Evolutionary conservation across 2,329 filamentous ascomycete species (phyloP).

Genomic region (Pestalotiopsis sp.): DNA sequence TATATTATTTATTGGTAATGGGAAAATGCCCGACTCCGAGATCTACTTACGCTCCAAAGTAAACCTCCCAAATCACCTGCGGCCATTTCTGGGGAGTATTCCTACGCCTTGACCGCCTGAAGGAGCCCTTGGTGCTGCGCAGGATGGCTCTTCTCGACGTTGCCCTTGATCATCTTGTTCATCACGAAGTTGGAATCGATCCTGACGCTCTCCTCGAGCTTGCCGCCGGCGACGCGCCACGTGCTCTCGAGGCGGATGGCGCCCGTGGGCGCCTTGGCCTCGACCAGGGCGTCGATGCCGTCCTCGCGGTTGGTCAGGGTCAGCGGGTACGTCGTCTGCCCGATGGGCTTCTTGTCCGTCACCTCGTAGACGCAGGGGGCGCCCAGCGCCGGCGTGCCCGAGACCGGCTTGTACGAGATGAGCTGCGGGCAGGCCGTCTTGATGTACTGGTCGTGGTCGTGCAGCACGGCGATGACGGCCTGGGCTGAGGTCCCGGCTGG

Average conservation of each 20-base stretch:
- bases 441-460: slow-evolving; percentile 51
- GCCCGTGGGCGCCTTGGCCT: slow-evolving; percentile 28
- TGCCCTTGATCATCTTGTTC: slow-evolving; percentile 29
- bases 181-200: slow-evolving; percentile 31
- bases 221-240: slow-evolving; percentile 17
- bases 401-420: slow-evolving; percentile 22
- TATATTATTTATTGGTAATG: no score
- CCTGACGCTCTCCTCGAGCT: slow-evolving; percentile 26
- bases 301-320: slow-evolving; percentile 27
- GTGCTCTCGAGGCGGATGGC: slow-evolving; percentile 19
- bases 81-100: no score
- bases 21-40: no score
- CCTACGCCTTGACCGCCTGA: background rate
- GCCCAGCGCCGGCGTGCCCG: slow-evolving; percentile 14
- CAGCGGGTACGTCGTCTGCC: slow-evolving; percentile 29
- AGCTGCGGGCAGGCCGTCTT: slow-evolving; percentile 27
- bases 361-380: slow-evolving; percentile 28
- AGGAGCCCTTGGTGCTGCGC: slow-evolving; percentile 24
- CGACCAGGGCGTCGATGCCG: slow-evolving; percentile 28
- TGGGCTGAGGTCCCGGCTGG: slow-evolving; percentile 24
- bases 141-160: slow-evolving; percentile 30
- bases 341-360: slow-evolving; percentile 41
- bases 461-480: slow-evolving; percentile 29
- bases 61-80: background rate
- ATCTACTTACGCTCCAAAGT: no score